Evolutionary conservation across 768 basidiomycete genomes (phyloP), one percentile per base, ranked within the genome.

Genomic region (Daedalea quercina): DNA sequence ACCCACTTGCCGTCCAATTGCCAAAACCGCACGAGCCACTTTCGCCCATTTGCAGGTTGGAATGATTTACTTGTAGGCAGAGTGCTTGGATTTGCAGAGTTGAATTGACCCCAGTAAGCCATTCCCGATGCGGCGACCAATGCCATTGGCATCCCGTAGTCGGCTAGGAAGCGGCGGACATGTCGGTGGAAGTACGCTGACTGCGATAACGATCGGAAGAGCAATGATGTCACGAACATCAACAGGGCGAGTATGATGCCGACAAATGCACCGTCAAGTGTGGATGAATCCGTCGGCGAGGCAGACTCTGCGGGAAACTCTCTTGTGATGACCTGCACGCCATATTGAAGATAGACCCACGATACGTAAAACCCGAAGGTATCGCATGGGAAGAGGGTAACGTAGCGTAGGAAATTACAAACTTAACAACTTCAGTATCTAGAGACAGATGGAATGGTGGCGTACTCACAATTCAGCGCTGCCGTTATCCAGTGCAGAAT

Each of bases 311-410:
- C 50, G n/a, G 59, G 63, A 46, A 93, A 82, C 61, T 92, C 88
- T 37, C 88, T 77, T 1, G 85, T 87, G 54, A 87, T 72, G 20
- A 92, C 81, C 69, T 94, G 92, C 13, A 91, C 80, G 28, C 91
- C 91, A 56, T 94, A 94, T 69, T 95, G 90, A 6, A 90, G 76
- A 60, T 91, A 92, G 1, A 90, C 89, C 80, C 87, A 92, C 17
- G 88, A 86, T 1, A 94, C 90, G 65, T 93, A 94, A 68, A 93
- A 94, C 1, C 92, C 91, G 60, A 94, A 94, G 0, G 89, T 92
- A 59, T 94, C 91, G 65, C 91, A 94, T 20, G 91, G 85, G 67
- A 94, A 94, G 7, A 89, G 74, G 0, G 92, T 94, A 23, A 94
- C 90, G 59, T 91, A 90, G 76, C 77, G 81, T 37, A 95, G 75